Evolutionary conservation across 768 basidiomycete species (phyloP).

Genomic region (Guyanaporus albipodus): DNA sequence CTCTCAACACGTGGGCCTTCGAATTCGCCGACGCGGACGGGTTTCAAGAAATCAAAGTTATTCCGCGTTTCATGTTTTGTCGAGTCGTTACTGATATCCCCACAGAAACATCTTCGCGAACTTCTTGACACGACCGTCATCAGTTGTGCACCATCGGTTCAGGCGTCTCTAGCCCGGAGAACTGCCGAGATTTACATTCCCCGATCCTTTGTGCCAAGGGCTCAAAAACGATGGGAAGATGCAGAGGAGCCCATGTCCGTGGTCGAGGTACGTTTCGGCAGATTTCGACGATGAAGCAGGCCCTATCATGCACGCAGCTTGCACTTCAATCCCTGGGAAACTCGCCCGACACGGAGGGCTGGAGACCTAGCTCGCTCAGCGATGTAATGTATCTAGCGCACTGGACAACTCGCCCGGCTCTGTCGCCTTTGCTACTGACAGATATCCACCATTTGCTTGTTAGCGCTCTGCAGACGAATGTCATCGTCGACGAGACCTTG

Average conservation of each 20-base stretch:
- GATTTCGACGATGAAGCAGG: background rate
- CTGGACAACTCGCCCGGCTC: conserved; percentile 10
- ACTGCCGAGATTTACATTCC: conserved; percentile 45
- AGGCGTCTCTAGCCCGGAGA: conserved; percentile 43
- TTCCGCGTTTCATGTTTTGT: background rate
- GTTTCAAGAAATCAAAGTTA: conserved; percentile 20
- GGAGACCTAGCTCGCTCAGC: conserved; percentile 24
- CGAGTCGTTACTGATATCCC: no score
- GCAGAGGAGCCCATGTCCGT: conserved; percentile 37
- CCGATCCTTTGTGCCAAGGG: conserved; percentile 37
- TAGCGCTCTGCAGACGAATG: conserved; percentile 49
- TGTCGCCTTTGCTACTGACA: conserved; percentile 12
- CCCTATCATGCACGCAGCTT: conserved; percentile 16
- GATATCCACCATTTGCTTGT: conserved; percentile 42
- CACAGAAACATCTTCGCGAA: conserved; percentile 19
- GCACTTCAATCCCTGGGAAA: conserved; percentile 35
- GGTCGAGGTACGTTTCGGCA: conserved; percentile 37
- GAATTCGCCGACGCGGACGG: background rate
- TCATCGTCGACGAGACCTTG: conserved; percentile 57
- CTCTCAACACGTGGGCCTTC: conserved; percentile 16
- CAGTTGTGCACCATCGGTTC: conserved; percentile 36
- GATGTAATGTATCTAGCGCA: conserved; percentile 27
- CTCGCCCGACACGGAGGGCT: background rate
- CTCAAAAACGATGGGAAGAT: conserved; percentile 35
- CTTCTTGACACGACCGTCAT: conserved; percentile 37